Evolutionary conservation across 495 filamentous ascomycete genomes (phyloP), one percentile per base, ranked within the genome.

Genomic region (Aspergillus cristatus): DNA sequence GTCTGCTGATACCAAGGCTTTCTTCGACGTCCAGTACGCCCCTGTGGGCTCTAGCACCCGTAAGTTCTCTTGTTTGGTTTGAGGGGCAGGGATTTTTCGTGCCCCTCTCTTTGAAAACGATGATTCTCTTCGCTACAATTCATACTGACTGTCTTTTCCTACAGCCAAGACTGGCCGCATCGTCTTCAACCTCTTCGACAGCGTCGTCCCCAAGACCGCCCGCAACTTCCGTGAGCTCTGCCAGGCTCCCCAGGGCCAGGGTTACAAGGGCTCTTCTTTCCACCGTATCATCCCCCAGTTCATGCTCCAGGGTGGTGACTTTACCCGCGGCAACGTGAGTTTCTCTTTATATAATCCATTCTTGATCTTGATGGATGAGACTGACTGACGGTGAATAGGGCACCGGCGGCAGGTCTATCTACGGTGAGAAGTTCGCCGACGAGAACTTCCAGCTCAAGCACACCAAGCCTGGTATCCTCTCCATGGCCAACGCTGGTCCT

Each of bases 231-330:
- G 86, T 62, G 78, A 80, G 44, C 80, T 99, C 34, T 97, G 91
- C 74, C 96, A 86, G n/a, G 77, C 75, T 30, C 84, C 93, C 72
- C 79, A 94, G 63, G 90, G 89, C 18, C 48, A 78, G 33, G 86
- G 87, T 34, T 99, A 86, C 81, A 87, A 91, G 66, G 86, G 82
- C 53, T 90, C 83, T 38, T 57, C 42, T 42, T 99, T 99, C 79
- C 91, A 99, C 72, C 84, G 91, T 42, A 78, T 99, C 49, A 99
- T 99, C 70, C 94, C 94, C 62, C 63, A 81, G 43, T 99, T 99
- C 74, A 99, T 99, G 91, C 84, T 96, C 60, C 91, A 99, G 68
- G 91, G 91, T 52, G 91, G 91, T 65, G 91, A 99, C 67, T 99
- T 97, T 72, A 99, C 91, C 42, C 80, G 76, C 43, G 79, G 79